Base-by-base conservation (phyloP, 352 stramenopile genomes). In the Phytophthora syringae region DNA sequence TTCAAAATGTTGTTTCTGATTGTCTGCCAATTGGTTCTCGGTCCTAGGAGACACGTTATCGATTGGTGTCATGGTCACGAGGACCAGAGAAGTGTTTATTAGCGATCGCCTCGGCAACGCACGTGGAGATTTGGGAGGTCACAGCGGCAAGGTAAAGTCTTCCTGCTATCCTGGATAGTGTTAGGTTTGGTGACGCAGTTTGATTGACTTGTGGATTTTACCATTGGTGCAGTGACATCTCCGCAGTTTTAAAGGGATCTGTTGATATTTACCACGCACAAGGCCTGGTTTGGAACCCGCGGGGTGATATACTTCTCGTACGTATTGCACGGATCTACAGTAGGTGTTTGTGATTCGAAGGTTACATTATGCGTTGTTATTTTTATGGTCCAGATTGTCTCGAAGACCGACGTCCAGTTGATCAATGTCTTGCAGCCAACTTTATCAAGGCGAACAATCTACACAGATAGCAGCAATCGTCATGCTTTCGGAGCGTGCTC, bases 71-170 rank as follows among this genome's bases (percentile, higher is more conserved):
- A 21, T 83, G 75, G 75, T 79, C 72, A 36, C 57, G 30, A 24
- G 72, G 53, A 40, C 45, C 49, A 10, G 40, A 59, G 6, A 65
- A 52, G 18, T 71, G 51, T 20, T 30, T 84, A 48, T 45, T 83
- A 1, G 75, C 75, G 20, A 69, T 77, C 44, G 69, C 59, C 47
- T 67, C 68, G 5, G 43, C 34, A 1, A 45, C 18, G 11, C 47
- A 45, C 32, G 52, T 81, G 42, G 72, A 80, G 40, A 62, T 83
- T 25, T 80, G 75, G 72, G 69, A 79, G 40, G 36, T 83, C 32
- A 60, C 52, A 34, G 27, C 53, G 37, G 28, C 65, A 52, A 69
- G 66, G 72, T 79, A 62, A 20, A 6, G 43, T 28, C 9, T 20
- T 6, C 15, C n/a, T n/a, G n/a, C n/a, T n/a, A n/a, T n/a, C n/a